Percentiles rank a stretch among this genome's conserved stretches.
phyloP scores from a whole-genome alignment of 768 basidiomycete species.

The Candolleomyces efflorescens region DNA sequence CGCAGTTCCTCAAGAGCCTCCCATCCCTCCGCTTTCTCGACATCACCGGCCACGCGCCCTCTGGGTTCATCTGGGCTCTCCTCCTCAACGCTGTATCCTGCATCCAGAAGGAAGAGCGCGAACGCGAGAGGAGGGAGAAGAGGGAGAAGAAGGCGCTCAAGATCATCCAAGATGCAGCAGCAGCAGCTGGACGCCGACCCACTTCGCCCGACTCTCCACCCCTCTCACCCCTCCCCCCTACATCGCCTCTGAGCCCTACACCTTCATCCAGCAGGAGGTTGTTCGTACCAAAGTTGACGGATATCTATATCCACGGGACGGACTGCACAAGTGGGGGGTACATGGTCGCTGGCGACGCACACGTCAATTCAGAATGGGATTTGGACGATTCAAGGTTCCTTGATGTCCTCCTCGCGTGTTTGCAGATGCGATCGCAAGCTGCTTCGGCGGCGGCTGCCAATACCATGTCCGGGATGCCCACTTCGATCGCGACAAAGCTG shows the following conservation, averaged over 20 bases:
- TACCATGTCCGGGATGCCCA: too few relatives aligned
- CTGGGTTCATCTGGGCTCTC: constrained; percentile 36
- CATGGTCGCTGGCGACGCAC: constrained; percentile 29
- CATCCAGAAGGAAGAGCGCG: constrained; percentile 21
- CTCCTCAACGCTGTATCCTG: constrained; percentile 31
- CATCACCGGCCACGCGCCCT: constrained; percentile 33
- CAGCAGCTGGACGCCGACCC: not conserved
- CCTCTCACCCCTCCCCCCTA: not conserved
- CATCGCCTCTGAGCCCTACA: constrained; percentile 2
- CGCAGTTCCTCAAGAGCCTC: constrained; percentile 23
- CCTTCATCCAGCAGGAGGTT: constrained; percentile 8
- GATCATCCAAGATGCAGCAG: not conserved
- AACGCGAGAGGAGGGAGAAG: constrained; percentile 12
- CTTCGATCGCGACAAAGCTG: constrained; percentile 10
- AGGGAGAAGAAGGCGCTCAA: constrained; percentile 9
- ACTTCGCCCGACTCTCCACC: not conserved
- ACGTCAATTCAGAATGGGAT: constrained; percentile 30
- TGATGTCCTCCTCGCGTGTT: constrained; percentile 30
- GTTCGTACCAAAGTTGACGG: constrained; percentile 29
- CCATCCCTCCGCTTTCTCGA: constrained; percentile 31
- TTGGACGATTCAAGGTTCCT: constrained; percentile 39
- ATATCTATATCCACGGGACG: constrained; percentile 34
- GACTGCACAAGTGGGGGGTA: constrained; percentile 37
- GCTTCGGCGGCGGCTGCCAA: not conserved
- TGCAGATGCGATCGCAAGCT: constrained; percentile 21